Percentiles rank a stretch among this genome's conserved stretches.
Evolutionary conservation across 1,139 yeast species (phyloP).

Genomic region (Blastobotrys malaysiensis): DNA sequence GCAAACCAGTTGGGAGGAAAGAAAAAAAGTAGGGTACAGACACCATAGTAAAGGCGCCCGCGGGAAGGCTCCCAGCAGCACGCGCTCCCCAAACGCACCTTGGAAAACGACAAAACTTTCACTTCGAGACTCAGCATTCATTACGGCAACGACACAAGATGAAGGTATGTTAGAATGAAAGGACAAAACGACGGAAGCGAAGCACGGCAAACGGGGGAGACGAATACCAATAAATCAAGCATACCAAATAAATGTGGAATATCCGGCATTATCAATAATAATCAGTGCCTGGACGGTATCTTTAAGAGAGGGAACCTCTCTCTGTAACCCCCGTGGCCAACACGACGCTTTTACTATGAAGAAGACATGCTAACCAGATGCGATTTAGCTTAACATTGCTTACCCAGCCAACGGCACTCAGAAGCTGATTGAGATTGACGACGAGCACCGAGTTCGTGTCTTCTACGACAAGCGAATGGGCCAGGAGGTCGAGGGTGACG

Average conservation of each 20-base stretch:
- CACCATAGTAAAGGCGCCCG: background rate
- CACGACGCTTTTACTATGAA: too few relatives aligned
- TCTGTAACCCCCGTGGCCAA: too few relatives aligned
- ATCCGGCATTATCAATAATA: background rate
- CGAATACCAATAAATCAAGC: background rate
- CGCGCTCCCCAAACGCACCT: background rate
- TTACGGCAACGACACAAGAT: conserved; percentile 5
- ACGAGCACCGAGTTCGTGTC: conserved; percentile 97
- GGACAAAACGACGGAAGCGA: background rate
- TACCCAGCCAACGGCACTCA: conserved; percentile 99
- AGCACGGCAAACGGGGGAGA: background rate
- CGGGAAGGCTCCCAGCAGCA: background rate
- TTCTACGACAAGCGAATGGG: conserved; percentile 99
- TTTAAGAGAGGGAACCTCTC: too few relatives aligned
- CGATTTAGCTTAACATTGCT: conserved; percentile 85
- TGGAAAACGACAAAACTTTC: background rate
- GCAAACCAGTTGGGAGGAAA: background rate
- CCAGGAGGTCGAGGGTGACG: conserved; percentile 99
- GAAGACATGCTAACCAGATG: background rate
- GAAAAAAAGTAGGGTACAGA: background rate
- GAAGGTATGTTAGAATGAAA: conserved; percentile 2
- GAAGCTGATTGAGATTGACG: conserved; percentile 95
- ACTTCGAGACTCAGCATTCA: background rate
- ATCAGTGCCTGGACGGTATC: background rate
- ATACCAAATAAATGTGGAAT: background rate